Conservation (phyloP, 2,329 filamentous ascomycete species). For the Nigrospora sphaerica region DNA sequence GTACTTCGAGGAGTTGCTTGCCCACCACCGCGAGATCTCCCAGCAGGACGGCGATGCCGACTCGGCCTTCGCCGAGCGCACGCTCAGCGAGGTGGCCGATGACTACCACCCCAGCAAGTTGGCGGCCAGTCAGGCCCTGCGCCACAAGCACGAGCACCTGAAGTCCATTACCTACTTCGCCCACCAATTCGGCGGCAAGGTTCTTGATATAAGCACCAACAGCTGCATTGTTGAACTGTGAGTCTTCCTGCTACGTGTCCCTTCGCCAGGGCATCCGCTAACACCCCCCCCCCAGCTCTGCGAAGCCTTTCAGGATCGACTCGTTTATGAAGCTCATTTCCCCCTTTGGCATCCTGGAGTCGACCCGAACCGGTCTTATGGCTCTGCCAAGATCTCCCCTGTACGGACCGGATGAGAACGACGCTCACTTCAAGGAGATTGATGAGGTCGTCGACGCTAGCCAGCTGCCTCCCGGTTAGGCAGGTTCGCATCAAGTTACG, state of each 20-base stretch:
- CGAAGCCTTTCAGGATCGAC: conserved; percentile 89
- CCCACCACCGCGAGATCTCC: conserved; percentile 88
- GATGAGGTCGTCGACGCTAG: conserved; percentile 93
- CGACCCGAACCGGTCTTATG: conserved; percentile 92
- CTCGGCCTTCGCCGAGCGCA: conserved; percentile 25
- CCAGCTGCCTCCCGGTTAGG: conserved; percentile 82
- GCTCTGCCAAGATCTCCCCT: conserved; percentile 90
- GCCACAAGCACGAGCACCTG: conserved; percentile 96
- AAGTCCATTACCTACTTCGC: conserved; percentile 94
- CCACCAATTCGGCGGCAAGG: conserved; percentile 96
- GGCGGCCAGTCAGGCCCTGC: conserved; percentile 77
- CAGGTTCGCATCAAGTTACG: neutral
- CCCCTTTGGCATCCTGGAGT: conserved; percentile 95
- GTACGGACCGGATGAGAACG: conserved; percentile 61
- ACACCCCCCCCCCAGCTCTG: conserved; percentile 51
- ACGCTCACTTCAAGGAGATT: conserved; percentile 69
- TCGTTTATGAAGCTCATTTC: conserved; percentile 94
- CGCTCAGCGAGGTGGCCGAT: conserved; percentile 39
- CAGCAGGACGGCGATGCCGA: conserved; percentile 38
- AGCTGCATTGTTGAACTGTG: conserved; percentile 98
- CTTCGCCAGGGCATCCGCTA: conserved; percentile 3
- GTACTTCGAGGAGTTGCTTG: conserved; percentile 94
- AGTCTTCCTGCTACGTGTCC: conserved; percentile 28
- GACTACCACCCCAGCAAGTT: conserved; percentile 91
- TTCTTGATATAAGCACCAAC: conserved; percentile 94